Evolutionary conservation across 441 rosid species (phyloP), one percentile per base, ranked within the genome.

Genomic region (Mallotus repandus): DNA sequence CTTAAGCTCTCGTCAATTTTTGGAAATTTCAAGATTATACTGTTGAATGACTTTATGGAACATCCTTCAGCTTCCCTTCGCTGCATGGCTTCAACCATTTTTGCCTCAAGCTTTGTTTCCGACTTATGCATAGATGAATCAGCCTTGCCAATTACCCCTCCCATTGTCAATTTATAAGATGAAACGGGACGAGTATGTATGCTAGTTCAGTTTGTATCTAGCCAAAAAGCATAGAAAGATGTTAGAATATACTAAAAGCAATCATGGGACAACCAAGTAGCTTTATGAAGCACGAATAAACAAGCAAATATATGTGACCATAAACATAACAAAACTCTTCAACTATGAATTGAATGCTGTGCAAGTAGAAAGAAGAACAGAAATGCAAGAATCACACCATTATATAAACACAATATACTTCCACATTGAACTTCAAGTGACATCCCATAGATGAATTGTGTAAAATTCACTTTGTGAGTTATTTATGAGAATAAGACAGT

Each of bases 11-110:
- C 83, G 45, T 95, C 99, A 21, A 95, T 93, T 82, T 91, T 93
- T 1, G 99, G 98, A 78, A 93, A 95, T 78, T 95, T 95, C 79
- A 95, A 84, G 81, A 95, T 86, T 43, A 93, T 78, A 81, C 89
- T 83, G 86, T 89, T 89, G 84, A 95, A 93, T 8, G 98, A 95
- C 81, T 86, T 91, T 82, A 89, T 76, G 43, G 86, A 67, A 69
- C 89, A 87, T 72, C 92, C 97, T 81, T 63, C 74, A 48, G 85
- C 78, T 72, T 89, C 91, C 76, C 94, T 86, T 58, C 88, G 85
- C 77, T 80, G 88, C 88, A 91, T 79, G 58, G 96, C 93, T 87
- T 92, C 97, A 56, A 81, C 87, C 86, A 92, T 88, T 73, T 89
- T 91, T 14, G 89, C 87, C 81, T 95, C 99, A 12, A 95, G 86